phyloP scores from a whole-genome alignment of 352 stramenopile species.

The Blastocystis sp. region DNA sequence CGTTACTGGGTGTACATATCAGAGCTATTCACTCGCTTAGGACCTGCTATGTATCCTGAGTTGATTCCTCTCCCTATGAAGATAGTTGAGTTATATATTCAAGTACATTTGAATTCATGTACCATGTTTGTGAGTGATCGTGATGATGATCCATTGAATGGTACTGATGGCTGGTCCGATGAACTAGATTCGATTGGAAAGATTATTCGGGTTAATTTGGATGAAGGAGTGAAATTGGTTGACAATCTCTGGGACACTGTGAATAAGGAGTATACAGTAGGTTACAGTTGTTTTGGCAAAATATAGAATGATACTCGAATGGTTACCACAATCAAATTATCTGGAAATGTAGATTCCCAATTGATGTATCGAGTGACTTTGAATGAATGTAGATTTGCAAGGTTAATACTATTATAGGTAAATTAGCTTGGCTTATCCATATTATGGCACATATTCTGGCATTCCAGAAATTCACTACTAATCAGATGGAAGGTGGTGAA shows the following conservation, averaged over 20 bases:
- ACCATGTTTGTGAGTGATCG: neutral
- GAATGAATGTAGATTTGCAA: neutral
- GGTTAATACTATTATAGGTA: neutral
- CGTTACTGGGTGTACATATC: neutral
- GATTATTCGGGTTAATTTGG: neutral
- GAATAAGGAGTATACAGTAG: conserved; percentile 12
- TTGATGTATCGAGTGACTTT: neutral
- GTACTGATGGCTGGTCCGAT: neutral
- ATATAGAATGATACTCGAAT: conserved; percentile 30
- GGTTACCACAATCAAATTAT: conserved; percentile 17
- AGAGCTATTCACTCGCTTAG: neutral
- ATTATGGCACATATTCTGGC: conserved; percentile 3
- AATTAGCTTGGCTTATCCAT: conserved; percentile 57
- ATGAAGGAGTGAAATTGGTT: conserved; percentile 20
- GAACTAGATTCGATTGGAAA: conserved; percentile 16
- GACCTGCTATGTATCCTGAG: neutral
- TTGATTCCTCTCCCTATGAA: neutral
- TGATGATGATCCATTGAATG: conserved; percentile 30
- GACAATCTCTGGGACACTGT: conserved; percentile 2
- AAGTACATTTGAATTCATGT: neutral
- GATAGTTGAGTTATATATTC: neutral
- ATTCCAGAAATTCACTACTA: conserved; percentile 17
- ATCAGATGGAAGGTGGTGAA: conserved; percentile 35
- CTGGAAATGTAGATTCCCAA: neutral
- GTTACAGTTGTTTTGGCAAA: neutral